Conservation (phyloP, 805 yeast species). For the Starmerella geochares region DNA sequence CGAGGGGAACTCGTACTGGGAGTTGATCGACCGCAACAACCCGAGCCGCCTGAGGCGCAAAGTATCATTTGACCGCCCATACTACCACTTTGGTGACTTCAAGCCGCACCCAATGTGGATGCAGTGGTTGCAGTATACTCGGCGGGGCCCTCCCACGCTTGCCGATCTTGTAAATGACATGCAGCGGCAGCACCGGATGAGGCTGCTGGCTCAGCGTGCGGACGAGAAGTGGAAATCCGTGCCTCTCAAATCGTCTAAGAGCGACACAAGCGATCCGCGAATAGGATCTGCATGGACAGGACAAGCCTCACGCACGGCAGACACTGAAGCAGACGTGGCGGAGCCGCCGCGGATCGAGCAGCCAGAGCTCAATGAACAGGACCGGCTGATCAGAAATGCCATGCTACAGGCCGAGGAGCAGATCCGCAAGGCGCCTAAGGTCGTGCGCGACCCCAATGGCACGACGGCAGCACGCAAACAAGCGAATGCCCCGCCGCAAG, state of each 20-base stretch:
- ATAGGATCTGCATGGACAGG: conserved; percentile 23
- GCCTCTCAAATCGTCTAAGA: conserved; percentile 25
- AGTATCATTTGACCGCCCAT: conserved; percentile 40
- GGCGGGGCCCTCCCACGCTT: conserved; percentile 50
- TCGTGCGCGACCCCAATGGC: conserved; percentile 7
- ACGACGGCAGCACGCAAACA: not conserved
- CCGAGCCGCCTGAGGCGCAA: conserved; percentile 47
- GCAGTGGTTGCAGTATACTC: conserved; percentile 65
- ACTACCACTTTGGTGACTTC: conserved; percentile 22
- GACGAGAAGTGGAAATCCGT: conserved; percentile 32
- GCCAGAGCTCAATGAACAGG: not conserved
- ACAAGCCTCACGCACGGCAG: not conserved
- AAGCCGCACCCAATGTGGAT: conserved; percentile 51
- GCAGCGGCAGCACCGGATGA: conserved; percentile 44
- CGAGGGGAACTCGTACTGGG: conserved; percentile 84
- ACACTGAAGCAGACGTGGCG: not conserved
- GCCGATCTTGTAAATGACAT: conserved; percentile 53
- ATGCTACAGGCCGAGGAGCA: conserved; percentile 10
- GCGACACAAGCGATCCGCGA: conserved; percentile 16
- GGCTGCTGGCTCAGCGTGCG: conserved; percentile 40
- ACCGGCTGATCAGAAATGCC: not conserved
- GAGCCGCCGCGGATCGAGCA: not conserved
- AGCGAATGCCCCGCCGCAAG: too few species aligned
- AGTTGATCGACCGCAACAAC: conserved; percentile 46
- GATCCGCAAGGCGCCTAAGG: conserved; percentile 7